Conservation (phyloP, 1,139 yeast species). For the Hemisphaericaspora xylanilytica region DNA sequence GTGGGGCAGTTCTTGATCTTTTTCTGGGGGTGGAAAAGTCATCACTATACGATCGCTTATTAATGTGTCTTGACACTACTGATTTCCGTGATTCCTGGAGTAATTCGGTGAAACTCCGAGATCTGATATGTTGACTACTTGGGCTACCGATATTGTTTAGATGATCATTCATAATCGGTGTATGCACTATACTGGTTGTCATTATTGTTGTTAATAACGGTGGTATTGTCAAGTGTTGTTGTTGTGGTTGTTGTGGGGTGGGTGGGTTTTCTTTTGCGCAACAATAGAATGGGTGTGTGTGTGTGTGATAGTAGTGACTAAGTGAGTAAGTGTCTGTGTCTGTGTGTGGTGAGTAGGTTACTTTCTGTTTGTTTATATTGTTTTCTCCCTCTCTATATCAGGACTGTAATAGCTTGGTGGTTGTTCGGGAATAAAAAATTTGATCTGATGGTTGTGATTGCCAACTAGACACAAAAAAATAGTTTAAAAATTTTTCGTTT, state of each 20-base stretch:
- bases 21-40: slow-evolving; percentile 21
- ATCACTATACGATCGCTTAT: slow-evolving; percentile 29
- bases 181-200: slow-evolving; percentile 23
- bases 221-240: too few relatives aligned
- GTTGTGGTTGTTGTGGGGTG: too few relatives aligned
- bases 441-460: slow-evolving; percentile 1
- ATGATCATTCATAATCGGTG: slow-evolving; percentile 33
- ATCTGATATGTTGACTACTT: slow-evolving; percentile 33
- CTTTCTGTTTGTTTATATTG: too few relatives aligned
- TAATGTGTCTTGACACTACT: slow-evolving; percentile 12
- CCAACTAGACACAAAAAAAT: too few relatives aligned
- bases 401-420: too few relatives aligned
- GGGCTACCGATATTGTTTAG: slow-evolving; percentile 22
- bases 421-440: not conserved
- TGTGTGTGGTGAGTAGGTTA: too few relatives aligned
- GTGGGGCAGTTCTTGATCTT: slow-evolving; percentile 53
- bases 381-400: too few relatives aligned
- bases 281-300: too few relatives aligned
- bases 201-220: not conserved
- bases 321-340: too few relatives aligned
- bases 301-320: too few relatives aligned
- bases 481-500: not conserved
- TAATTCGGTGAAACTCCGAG: slow-evolving; percentile 29
- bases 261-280: too few relatives aligned
- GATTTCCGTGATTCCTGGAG: slow-evolving; percentile 17